These are phyloP conservation scores for Neonectria ditissima DNA, from an alignment of 2,329 filamentous ascomycete species.

Conservation along the genomic window DNA sequence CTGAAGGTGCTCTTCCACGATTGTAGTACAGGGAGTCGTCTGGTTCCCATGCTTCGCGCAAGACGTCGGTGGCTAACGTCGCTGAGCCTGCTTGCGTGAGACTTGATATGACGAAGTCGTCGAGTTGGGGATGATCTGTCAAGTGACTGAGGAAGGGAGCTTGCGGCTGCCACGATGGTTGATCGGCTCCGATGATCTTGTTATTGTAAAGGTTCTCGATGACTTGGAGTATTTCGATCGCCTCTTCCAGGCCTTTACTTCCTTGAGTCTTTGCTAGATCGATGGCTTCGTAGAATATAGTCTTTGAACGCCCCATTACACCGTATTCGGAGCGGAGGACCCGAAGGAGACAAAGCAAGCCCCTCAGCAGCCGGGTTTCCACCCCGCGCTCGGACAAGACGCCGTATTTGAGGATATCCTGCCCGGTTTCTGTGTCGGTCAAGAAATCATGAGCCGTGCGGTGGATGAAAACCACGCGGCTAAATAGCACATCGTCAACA, in stretches of 20 bases:
- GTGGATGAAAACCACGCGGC: slow-evolving; percentile 14
- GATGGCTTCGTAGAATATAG: not conserved
- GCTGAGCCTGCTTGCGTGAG: not conserved
- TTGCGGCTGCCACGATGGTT: not conserved
- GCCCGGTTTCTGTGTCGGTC: slow-evolving; percentile 11
- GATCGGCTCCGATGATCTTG: not conserved
- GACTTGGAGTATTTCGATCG: not conserved
- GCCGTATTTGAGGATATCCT: not conserved
- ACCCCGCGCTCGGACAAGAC: not conserved
- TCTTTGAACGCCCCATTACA: not conserved
- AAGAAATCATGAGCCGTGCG: slow-evolving; percentile 34
- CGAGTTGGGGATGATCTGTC: not conserved
- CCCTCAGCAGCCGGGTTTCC: not conserved
- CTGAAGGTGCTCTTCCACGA: not conserved
- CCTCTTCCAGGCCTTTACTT: not conserved
- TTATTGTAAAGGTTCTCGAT: not conserved
- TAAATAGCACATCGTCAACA: not conserved
- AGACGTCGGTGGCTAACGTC: slow-evolving; percentile 2
- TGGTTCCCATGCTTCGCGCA: slow-evolving; percentile 11
- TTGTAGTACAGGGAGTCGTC: not conserved
- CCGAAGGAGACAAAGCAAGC: slow-evolving; percentile 5
- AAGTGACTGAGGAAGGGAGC: slow-evolving; percentile 1
- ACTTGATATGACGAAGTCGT: slow-evolving; percentile 21
- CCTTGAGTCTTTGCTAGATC: not conserved
- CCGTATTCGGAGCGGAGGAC: slow-evolving; percentile 1